A percentile compares a stretch with the other conserved stretches of the same genome.
Conservation (phyloP, 495 filamentous ascomycete species). For the Penicillium silybi region DNA sequence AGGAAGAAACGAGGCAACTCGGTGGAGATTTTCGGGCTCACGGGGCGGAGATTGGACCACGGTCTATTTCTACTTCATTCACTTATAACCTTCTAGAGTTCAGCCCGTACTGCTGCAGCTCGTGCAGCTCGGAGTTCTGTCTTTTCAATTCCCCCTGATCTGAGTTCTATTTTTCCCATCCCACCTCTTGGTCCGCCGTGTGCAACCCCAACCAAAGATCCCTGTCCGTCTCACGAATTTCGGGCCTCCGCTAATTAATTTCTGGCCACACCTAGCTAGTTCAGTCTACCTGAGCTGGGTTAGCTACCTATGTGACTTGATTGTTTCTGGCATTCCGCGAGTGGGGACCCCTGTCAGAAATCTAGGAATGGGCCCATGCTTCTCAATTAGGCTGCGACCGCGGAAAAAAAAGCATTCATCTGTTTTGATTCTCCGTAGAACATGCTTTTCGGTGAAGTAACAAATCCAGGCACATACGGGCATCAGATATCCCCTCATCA, state of each 20-base stretch:
- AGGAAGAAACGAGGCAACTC: slow-evolving; percentile 24
- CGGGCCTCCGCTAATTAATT: not conserved
- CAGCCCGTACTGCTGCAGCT: not conserved
- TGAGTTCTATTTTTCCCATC: not conserved
- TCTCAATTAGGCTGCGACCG: not conserved
- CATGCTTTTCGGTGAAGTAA: not conserved
- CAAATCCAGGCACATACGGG: not conserved
- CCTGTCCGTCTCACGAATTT: slow-evolving; percentile 3
- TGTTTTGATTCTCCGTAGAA: not conserved
- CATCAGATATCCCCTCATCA: not conserved
- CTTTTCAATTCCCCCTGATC: not conserved
- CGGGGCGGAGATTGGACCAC: slow-evolving; percentile 20
- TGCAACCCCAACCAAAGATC: slow-evolving; percentile 23
- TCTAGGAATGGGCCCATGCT: not conserved
- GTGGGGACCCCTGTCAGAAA: not conserved
- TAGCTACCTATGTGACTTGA: not conserved
- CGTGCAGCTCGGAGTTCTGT: not conserved
- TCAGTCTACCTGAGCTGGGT: not conserved
- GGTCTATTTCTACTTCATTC: not conserved
- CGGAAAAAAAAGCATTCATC: not conserved
- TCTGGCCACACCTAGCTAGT: not conserved
- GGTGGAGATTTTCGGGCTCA: slow-evolving; percentile 34
- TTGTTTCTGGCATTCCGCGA: not conserved
- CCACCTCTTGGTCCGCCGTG: slow-evolving; percentile 1
- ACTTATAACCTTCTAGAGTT: not conserved